Evolutionary conservation across 768 basidiomycete species (phyloP), one percentile per base, ranked within the genome.

Genomic region (Kwoniella heveanensis): DNA sequence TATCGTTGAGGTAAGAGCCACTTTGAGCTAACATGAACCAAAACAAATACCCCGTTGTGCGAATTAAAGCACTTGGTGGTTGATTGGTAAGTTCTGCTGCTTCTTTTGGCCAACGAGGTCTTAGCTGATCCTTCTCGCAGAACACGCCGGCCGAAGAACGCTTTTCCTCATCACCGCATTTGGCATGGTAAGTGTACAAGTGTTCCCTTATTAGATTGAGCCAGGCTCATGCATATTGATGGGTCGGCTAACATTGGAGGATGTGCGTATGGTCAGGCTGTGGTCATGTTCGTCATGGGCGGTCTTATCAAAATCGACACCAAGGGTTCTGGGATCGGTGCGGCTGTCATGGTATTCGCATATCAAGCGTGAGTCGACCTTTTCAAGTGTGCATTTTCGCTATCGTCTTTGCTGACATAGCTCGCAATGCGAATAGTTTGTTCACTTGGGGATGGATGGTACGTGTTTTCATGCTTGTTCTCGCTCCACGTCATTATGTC

Each of bases 221-320:
- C n/a, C n/a, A n/a, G n/a, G n/a, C n/a, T n/a, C n/a, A n/a, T n/a
- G n/a, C n/a, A n/a, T n/a, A n/a, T n/a, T 32, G 32, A 32, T 30
- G 32, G 7, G 32, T 5, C 32, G 32, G 32, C 13, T 13, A 32
- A 32, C 32, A n/a, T n/a, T n/a, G n/a, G n/a, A n/a, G n/a, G n/a
- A n/a, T n/a, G n/a, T n/a, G n/a, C n/a, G n/a, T n/a, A n/a, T n/a
- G 5, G 32, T 32, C 54, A 67, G 54, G 67, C 60, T 17, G 62
- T 60, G 52, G 60, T 62, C 61, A 65, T 71, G 64, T 68, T 71
- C 64, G 25, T 64, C 27, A 60, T 64, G 32, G 70, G 64, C 17
- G 70, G 67, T n/a, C 57, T 68, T 62, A 64, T 68, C 62, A 68
- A 68, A 47, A 48, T 68, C 48, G 49, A 68, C 53, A 68, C 65